Base-by-base conservation (phyloP, 176 grass and related monocot genomes). In the Paspalum vaginatum region DNA sequence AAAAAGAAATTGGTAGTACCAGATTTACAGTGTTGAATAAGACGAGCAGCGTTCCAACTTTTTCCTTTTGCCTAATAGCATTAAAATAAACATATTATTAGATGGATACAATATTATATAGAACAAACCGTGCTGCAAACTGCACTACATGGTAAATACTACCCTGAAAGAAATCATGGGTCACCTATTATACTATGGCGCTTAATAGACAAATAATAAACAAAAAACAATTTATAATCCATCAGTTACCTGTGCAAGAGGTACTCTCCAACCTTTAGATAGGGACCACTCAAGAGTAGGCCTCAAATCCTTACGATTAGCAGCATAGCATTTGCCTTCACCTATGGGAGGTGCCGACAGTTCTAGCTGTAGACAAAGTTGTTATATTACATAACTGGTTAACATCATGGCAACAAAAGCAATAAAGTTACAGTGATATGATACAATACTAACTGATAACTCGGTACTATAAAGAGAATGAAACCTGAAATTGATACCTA, bases 261-360 rank as follows among this genome's bases (percentile, higher is more conserved):
- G 87, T 81, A 85, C 77, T 37, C 25, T 85, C 87, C 87, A 89
- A 70, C 71, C 87, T 65, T 57, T 46, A 70, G 7, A 8, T 43
- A 89, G 78, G 72, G 47, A 85, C 82, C 87, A 89, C 48, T 89
- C 71, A 76, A 89, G 87, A 12, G 77, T 74, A 54, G 87, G 87
- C 71, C 87, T 89, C 56, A 89, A 26, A 18, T 89, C 64, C 50
- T 81, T 81, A 71, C 58, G 10, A 7, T 89, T 47, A 85, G 56
- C 87, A 4, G 0, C 0, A 89, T 85, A 68, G 21, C n/a, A 0
- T 2, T 52, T 5, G 14, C 87, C 87, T 89, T 85, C 77, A 81
- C 87, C 87, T 26, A 65, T 58, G 6, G 82, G 82, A 81, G 81
- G 82, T 37, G 47, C 44, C 0, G 55, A 44, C 41, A 85, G 63